Base-by-base conservation (phyloP, 208 protist genomes). In the Leishmania lainsoni region DNA sequence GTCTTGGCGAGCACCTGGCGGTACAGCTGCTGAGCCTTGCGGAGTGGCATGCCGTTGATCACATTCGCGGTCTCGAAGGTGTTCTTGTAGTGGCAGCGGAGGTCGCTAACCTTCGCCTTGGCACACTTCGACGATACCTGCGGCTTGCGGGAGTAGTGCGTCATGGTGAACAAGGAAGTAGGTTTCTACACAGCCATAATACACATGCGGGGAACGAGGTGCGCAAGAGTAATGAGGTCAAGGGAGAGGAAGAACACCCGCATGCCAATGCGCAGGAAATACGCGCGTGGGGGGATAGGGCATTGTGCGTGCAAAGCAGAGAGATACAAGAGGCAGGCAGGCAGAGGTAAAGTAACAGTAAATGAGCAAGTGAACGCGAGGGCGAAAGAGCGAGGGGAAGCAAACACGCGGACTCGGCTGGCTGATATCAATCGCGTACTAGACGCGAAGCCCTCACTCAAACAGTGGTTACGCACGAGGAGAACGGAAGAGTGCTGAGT, bases 11-110 rank as follows among this genome's bases (percentile, higher is more conserved):
- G 90, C 75, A 99, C 97, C 83, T 98, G 94, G 68, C 95, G 91
- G 87, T 98, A 97, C 82, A 97, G 96, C 87, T 95, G 90, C 86
- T 98, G 92, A 6, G 98, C 97, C 91, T 98, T 98, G 81, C 89
- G 87, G 75, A 98, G 89, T 26, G 93, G 91, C 91, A 98, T 98
- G 70, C 97, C 97, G 82, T 96, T 95, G 85, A 99, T 90, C 69
- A 97, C 96, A 82, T 96, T 94, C 59, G 93, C 96, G 16, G 95
- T 98, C 89, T 99, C 94, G 78, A 93, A 94, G 63, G 98, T 99
- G 89, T 98, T 99, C 92, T 99, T 99, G 92, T 92, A 98, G 94
- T 98, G 96, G 90, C 97, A 98, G 56, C 96, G 92, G 79, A 98
- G 88, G 85, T 98, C 91, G 83, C 93, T 95, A 51, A 94, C 86